Evolutionary conservation across 1,284 basidiomycete species (phyloP), one percentile per base, ranked within the genome.

Genomic region (Bjerkandera adusta): DNA sequence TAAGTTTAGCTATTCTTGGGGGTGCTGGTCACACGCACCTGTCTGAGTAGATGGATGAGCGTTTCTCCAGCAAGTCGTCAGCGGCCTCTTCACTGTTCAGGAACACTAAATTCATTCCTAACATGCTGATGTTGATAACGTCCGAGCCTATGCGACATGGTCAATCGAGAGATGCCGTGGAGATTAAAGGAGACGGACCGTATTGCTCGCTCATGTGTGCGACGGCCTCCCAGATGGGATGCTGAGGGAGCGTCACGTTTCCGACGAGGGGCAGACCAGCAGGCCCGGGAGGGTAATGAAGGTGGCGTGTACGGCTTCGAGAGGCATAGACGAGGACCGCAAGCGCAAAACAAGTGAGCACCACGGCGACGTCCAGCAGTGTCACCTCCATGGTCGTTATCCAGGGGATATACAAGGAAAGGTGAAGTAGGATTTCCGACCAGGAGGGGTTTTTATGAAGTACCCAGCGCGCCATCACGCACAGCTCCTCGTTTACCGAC

Each of bases 261-360:
- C 53, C 53, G 20, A 55, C 42, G 15, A 55, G n/a, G 12, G 52
- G 52, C 36, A 45, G 34, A 5, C 47, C 47, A 6, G 15, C 30
- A n/a, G 52, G 52, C 5, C 52, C 52, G 4, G 50, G 50, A 18
- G 52, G 52, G 35, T 42, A 42, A 8, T 8, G 35, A 12, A 36
- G 35, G 27, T n/a, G 27, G n/a, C 27, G 27, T 30, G 8, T 8
- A 30, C 27, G n/a, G n/a, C n/a, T n/a, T n/a, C n/a, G n/a, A n/a
- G n/a, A n/a, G n/a, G n/a, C n/a, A n/a, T n/a, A n/a, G n/a, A n/a
- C n/a, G n/a, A n/a, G n/a, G n/a, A n/a, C n/a, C n/a, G n/a, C n/a
- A n/a, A n/a, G n/a, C n/a, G n/a, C n/a, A n/a, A n/a, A 41, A 12
- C 30, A 29, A n/a, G n/a, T n/a, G n/a, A n/a, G n/a, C n/a, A n/a